Conservation (phyloP, 768 basidiomycete species). For the Tricholoma terreum region DNA sequence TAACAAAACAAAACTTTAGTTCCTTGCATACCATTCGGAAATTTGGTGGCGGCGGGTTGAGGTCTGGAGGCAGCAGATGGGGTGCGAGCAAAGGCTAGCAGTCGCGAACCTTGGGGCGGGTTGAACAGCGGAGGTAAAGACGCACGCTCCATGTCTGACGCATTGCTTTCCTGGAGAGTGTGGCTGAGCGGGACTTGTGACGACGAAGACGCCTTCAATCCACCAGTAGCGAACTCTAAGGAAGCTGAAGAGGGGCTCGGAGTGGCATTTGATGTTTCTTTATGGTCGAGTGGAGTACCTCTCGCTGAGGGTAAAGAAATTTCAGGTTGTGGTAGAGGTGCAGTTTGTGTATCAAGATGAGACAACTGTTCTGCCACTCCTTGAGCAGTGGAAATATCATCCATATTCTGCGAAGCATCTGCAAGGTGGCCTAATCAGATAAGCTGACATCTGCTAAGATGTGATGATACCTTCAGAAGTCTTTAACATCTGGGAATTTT, state of each 20-base stretch:
- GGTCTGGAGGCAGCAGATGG: slow-evolving; percentile 27
- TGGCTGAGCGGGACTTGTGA: background rate
- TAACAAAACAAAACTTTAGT: background rate
- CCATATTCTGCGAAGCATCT: background rate
- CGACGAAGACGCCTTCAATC: background rate
- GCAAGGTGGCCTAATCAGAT: background rate
- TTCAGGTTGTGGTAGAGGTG: slow-evolving; percentile 9
- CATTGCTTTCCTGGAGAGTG: background rate
- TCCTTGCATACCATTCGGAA: slow-evolving; percentile 26
- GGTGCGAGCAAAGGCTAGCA: slow-evolving; percentile 44
- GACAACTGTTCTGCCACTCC: background rate
- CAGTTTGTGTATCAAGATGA: background rate
- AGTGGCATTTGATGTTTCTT: background rate
- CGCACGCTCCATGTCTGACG: slow-evolving; percentile 2
- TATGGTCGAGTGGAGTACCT: background rate
- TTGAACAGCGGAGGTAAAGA: slow-evolving; percentile 34
- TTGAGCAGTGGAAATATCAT: background rate
- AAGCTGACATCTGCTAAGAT: background rate
- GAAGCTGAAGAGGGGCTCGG: background rate
- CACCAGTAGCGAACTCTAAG: background rate
- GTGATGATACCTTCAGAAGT: background rate
- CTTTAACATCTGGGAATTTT: background rate
- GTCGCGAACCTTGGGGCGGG: slow-evolving; percentile 49
- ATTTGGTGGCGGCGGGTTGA: slow-evolving; percentile 13
- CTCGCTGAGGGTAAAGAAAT: background rate